Conservation (phyloP, 345 rosid species). For the Luvunga scandens region DNA sequence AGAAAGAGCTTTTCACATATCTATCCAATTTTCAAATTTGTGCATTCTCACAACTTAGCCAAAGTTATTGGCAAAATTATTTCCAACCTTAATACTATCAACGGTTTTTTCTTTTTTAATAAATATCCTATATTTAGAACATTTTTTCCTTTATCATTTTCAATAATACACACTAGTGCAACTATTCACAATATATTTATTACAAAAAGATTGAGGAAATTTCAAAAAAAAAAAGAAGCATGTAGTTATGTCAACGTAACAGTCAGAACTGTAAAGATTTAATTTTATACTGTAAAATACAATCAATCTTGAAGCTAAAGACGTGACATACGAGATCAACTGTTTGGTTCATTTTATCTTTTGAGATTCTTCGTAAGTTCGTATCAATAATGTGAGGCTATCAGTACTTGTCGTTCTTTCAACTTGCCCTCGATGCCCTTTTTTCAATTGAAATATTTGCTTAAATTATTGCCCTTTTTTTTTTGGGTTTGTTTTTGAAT, state of each 20-base stretch:
- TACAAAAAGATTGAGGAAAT: neutral
- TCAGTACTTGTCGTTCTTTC: neutral
- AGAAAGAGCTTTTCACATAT: no score
- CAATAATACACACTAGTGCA: no score
- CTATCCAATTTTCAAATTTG: no score
- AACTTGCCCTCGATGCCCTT: neutral
- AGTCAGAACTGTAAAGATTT: neutral
- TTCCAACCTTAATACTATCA: no score
- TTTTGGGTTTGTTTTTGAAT: no score
- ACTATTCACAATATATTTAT: neutral
- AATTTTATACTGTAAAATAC: neutral
- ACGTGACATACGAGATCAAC: neutral
- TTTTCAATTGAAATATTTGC: neutral
- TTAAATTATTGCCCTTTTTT: neutral
- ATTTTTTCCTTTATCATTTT: no score
- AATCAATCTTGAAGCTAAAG: neutral
- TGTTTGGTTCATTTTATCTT: constrained; percentile 5
- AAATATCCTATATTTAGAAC: no score
- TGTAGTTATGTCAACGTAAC: neutral
- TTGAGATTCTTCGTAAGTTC: neutral
- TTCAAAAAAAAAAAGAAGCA: neutral
- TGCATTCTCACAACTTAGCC: no score
- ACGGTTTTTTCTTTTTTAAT: no score
- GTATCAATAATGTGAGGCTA: neutral
- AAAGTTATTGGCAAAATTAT: no score